Conservation (phyloP, 139 green algal species). For the Chlorella sp. region DNA sequence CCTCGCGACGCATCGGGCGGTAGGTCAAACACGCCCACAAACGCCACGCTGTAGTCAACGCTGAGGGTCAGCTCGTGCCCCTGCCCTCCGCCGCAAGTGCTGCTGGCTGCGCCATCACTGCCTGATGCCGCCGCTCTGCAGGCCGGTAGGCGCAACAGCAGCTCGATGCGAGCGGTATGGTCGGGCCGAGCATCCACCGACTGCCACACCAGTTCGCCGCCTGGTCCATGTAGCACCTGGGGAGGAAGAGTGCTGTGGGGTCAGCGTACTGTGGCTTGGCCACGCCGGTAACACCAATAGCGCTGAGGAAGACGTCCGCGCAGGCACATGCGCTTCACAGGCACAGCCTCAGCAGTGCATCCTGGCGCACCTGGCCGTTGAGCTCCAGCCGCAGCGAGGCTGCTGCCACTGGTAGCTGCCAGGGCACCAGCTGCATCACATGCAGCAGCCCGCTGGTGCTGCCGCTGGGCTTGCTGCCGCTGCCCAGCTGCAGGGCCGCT, state of each 20-base stretch:
- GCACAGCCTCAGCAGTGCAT: background rate
- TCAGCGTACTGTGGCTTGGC: no score
- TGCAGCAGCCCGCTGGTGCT: constrained; percentile 51
- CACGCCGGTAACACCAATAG: background rate
- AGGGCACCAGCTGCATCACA: constrained; percentile 81
- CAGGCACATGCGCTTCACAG: background rate
- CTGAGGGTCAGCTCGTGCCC: constrained; percentile 42
- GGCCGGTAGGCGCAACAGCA: constrained; percentile 30
- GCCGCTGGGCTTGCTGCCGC: background rate
- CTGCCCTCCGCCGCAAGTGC: constrained; percentile 45
- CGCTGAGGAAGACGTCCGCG: background rate
- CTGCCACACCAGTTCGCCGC: constrained; percentile 8
- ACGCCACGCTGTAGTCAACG: constrained; percentile 72
- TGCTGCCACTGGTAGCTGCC: constrained; percentile 78
- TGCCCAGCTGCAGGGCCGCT: constrained; percentile 37
- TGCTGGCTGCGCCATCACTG: constrained; percentile 57
- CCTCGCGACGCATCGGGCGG: constrained; percentile 83
- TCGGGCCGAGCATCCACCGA: background rate
- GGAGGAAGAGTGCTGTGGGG: no score
- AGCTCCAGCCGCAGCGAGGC: constrained; percentile 74
- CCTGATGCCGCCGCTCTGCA: constrained; percentile 23
- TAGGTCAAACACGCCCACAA: constrained; percentile 73
- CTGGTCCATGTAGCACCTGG: background rate
- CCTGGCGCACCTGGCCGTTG: constrained; percentile 60
- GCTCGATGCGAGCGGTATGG: constrained; percentile 21